Evolutionary conservation across 2,329 filamentous ascomycete genomes (phyloP).

Genomic region (Waltergamsia citrina): DNA sequence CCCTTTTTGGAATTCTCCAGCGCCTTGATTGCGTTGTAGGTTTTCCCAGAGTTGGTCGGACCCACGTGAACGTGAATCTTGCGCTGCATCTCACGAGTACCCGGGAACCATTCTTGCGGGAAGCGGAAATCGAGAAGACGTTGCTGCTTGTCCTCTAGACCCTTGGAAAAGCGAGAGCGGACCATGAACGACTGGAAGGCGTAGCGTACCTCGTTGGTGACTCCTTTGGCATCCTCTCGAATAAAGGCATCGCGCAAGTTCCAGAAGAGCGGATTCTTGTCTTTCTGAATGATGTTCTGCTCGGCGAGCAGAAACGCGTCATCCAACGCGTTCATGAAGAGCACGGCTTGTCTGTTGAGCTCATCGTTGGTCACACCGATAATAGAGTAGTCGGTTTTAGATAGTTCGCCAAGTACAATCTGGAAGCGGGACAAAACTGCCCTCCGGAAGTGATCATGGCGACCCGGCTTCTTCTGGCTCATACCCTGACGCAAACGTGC

Average conservation of each 20-base stretch:
- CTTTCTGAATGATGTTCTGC: constrained; percentile 22
- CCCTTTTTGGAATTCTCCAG: constrained; percentile 68
- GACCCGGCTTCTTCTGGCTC: constrained; percentile 13
- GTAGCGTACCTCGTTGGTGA: constrained; percentile 53
- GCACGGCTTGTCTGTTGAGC: constrained; percentile 30
- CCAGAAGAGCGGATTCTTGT: constrained; percentile 46
- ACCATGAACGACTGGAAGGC: constrained; percentile 59
- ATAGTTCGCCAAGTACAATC: constrained; percentile 18
- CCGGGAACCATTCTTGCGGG: constrained; percentile 87
- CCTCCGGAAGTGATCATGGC: constrained; percentile 21
- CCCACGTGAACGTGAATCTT: constrained; percentile 90
- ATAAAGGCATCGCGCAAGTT: constrained; percentile 52
- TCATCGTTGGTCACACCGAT: constrained; percentile 24
- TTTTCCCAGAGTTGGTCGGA: constrained; percentile 97
- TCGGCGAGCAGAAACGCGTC: constrained; percentile 35
- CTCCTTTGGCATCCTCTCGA: constrained; percentile 34
- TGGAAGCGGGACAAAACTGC: constrained; percentile 26
- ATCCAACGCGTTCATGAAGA: constrained; percentile 35
- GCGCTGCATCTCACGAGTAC: constrained; percentile 68
- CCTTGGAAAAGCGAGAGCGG: constrained; percentile 44
- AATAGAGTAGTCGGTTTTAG: constrained; percentile 12
- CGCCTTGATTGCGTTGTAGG: constrained; percentile 82
- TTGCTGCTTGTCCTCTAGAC: constrained; percentile 48
- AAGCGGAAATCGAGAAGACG: constrained; percentile 74
- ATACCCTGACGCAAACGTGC: constrained; percentile 17